Percentiles rank a stretch among this genome's conserved stretches.
These are phyloP conservation scores for Grosmannia clavigera DNA, from an alignment of 2,329 filamentous ascomycete species.

Conservation along the genomic window DNA sequence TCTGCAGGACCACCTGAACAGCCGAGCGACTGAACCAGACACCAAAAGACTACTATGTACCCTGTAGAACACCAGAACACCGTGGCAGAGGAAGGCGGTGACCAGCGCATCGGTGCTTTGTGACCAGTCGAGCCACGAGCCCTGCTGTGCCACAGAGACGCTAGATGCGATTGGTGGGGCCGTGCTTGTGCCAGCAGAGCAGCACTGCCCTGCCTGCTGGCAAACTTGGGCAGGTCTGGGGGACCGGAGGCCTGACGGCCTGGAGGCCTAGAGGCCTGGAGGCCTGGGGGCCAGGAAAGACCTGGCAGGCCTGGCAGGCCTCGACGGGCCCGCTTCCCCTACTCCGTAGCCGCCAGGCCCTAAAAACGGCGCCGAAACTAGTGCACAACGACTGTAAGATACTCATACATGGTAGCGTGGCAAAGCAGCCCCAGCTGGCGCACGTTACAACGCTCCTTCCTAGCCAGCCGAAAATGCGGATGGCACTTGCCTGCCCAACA, in stretches of 20 bases:
- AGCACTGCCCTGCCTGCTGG: background rate
- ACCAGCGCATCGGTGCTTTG: conserved; percentile 3
- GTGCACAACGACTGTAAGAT: background rate
- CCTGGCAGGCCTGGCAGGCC: background rate
- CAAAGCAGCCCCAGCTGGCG: background rate
- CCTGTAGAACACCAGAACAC: background rate
- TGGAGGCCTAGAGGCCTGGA: too few relatives aligned
- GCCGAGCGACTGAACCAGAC: background rate
- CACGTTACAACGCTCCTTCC: background rate
- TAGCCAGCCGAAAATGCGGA: background rate
- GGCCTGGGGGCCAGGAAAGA: too few relatives aligned
- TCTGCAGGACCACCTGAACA: background rate
- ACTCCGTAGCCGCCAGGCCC: background rate
- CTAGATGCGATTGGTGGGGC: background rate
- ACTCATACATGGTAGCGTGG: background rate
- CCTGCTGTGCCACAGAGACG: background rate
- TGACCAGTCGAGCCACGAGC: background rate
- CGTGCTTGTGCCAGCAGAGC: background rate
- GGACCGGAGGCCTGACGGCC: too few relatives aligned
- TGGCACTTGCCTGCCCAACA: background rate
- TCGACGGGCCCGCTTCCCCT: background rate
- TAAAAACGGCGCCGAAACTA: background rate
- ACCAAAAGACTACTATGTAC: background rate
- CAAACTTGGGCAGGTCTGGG: background rate
- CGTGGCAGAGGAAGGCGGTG: background rate